phyloP scores from a whole-genome alignment of 768 basidiomycete genomes.

The Boletus sp. region DNA sequence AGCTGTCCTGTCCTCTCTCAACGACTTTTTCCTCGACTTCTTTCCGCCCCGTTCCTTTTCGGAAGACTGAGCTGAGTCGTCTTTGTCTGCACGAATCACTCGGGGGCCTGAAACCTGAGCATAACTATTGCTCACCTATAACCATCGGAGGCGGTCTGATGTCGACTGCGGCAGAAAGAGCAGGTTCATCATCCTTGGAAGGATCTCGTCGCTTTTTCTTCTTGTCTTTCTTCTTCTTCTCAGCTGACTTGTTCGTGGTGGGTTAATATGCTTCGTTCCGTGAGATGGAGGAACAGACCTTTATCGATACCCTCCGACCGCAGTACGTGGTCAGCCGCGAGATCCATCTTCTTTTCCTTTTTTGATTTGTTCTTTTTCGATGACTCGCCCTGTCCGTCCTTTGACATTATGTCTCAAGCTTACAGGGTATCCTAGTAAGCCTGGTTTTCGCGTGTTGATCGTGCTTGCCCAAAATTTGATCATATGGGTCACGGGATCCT shows the following conservation, averaged over 20 bases:
- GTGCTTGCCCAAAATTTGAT: background rate
- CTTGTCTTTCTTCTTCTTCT: slow-evolving; percentile 16
- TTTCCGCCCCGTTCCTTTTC: background rate
- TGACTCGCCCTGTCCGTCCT: background rate
- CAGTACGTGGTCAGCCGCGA: background rate
- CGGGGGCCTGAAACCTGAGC: too few species aligned
- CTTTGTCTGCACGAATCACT: background rate
- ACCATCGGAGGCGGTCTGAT: background rate
- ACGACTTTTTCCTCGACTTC: slow-evolving; percentile 16
- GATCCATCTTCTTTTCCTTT: background rate
- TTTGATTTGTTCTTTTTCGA: background rate
- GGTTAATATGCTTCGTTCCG: slow-evolving; percentile 5
- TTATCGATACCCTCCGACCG: slow-evolving; percentile 2
- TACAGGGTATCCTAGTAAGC: too few species aligned
- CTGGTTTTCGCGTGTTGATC: background rate
- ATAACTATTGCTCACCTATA: background rate
- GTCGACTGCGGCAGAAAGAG: background rate
- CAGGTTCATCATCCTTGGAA: background rate
- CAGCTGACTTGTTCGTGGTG: slow-evolving; percentile 11
- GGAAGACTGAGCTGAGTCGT: slow-evolving; percentile 2
- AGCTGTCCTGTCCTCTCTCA: background rate
- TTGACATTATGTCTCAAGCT: slow-evolving; percentile 1
- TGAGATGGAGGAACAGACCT: slow-evolving; percentile 17
- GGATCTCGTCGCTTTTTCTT: slow-evolving; percentile 33
- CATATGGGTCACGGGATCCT: slow-evolving; percentile 1